These are phyloP conservation scores for Batrachochytrium dendrobatidis DNA, from an alignment of 371 early-diverging fungal genomes.

Conservation along the genomic window DNA sequence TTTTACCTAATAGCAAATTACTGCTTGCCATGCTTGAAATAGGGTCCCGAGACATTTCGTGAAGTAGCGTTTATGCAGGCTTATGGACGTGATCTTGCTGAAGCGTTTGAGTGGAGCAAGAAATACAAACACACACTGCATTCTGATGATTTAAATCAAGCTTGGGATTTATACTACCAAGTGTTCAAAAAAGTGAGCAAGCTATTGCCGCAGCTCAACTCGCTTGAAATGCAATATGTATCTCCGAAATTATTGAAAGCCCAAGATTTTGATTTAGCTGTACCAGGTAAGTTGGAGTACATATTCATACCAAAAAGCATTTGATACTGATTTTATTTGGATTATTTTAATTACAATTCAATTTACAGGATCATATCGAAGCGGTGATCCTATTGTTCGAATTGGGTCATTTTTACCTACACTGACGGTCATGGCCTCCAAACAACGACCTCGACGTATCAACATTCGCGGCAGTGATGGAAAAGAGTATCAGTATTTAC, in stretches of 20 bases:
- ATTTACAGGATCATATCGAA: conserved; percentile 78
- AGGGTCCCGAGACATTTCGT: conserved; percentile 86
- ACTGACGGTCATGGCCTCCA: conserved; percentile 82
- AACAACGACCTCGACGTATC: conserved; percentile 87
- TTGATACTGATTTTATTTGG: neutral
- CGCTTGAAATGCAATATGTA: conserved; percentile 82
- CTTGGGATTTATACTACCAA: conserved; percentile 94
- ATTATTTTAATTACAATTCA: neutral
- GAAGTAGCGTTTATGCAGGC: conserved; percentile 93
- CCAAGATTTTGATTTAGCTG: conserved; percentile 78
- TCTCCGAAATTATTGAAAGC: conserved; percentile 85
- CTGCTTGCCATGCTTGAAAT: too few relatives aligned
- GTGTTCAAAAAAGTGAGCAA: conserved; percentile 80
- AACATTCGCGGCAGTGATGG: conserved; percentile 87
- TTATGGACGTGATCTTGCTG: conserved; percentile 86
- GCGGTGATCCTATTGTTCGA: conserved; percentile 78
- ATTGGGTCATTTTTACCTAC: conserved; percentile 80
- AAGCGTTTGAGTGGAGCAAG: conserved; percentile 85
- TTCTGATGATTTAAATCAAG: conserved; percentile 80
- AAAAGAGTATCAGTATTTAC: conserved; percentile 79
- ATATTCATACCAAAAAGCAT: neutral
- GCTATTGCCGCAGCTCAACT: conserved; percentile 74
- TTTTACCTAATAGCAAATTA: too few relatives aligned
- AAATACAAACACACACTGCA: conserved; percentile 74
- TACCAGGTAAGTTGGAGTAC: conserved; percentile 60